Percentiles rank a stretch among this genome's conserved stretches.
Conservation (phyloP, 805 yeast species). For the Wickerhamiella parazyma region DNA sequence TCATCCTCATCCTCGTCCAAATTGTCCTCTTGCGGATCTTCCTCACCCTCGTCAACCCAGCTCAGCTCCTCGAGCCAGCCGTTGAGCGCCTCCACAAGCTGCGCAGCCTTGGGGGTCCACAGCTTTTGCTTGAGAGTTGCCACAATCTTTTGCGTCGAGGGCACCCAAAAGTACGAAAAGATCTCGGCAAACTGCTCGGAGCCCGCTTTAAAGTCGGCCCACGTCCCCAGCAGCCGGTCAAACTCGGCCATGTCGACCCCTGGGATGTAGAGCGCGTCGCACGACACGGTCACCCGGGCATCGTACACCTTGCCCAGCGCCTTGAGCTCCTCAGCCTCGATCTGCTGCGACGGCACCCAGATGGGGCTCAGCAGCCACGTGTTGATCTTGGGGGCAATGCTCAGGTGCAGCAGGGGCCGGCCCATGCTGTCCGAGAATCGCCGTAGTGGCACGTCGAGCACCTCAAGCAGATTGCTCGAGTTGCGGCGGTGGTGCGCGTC, state of each 20-base stretch:
- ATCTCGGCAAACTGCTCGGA: background rate
- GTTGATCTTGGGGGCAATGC: background rate
- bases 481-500: background rate
- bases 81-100: background rate
- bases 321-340: background rate
- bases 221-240: background rate
- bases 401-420: background rate
- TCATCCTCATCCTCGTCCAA: background rate
- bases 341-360: constrained; percentile 5
- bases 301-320: background rate
- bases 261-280: constrained; percentile 1
- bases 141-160: background rate
- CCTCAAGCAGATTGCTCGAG: background rate
- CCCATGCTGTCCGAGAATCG: background rate
- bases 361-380: constrained; percentile 5
- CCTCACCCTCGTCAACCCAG: background rate
- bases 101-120: background rate
- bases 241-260: constrained; percentile 3
- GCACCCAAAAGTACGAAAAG: background rate
- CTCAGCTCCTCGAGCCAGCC: background rate
- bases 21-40: background rate
- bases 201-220: background rate
- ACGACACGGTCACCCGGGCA: background rate
- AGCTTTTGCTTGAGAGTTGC: background rate
- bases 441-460: background rate